These are phyloP conservation scores for Xylaria castorea DNA, from an alignment of 495 filamentous ascomycete species.

Conservation along the genomic window DNA sequence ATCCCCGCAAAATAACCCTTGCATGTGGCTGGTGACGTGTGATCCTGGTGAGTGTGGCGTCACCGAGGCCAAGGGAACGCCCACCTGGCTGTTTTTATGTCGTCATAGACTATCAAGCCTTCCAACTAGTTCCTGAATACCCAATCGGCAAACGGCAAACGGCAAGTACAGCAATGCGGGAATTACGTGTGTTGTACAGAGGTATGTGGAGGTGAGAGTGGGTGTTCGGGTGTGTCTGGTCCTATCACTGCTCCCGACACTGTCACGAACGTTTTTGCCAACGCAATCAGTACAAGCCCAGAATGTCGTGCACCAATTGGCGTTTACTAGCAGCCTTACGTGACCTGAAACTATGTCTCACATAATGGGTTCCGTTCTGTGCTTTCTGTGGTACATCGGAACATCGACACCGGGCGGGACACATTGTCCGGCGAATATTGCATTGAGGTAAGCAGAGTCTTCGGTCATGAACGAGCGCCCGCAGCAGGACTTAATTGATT, in stretches of 20 bases:
- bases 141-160: slow-evolving; percentile 8
- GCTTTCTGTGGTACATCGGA: background rate
- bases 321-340: background rate
- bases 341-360: background rate
- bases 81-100: slow-evolving; percentile 24
- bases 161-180: background rate
- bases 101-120: slow-evolving; percentile 38
- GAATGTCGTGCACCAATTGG: background rate
- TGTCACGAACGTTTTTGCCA: background rate
- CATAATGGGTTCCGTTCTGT: background rate
- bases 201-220: background rate
- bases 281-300: background rate
- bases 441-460: too few relatives aligned
- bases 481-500: background rate
- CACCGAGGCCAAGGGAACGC: slow-evolving; percentile 24
- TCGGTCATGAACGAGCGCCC: background rate
- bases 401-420: background rate
- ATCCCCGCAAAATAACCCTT: background rate
- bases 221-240: background rate
- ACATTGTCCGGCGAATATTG: background rate
- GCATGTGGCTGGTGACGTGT: slow-evolving; percentile 34
- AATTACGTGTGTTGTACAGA: slow-evolving; percentile 12
- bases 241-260: background rate
- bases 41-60: slow-evolving; percentile 31
- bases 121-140: background rate